Evolutionary conservation across 2,329 filamentous ascomycete species (phyloP), one percentile per base, ranked within the genome.

Genomic region (Apiospora marii): DNA sequence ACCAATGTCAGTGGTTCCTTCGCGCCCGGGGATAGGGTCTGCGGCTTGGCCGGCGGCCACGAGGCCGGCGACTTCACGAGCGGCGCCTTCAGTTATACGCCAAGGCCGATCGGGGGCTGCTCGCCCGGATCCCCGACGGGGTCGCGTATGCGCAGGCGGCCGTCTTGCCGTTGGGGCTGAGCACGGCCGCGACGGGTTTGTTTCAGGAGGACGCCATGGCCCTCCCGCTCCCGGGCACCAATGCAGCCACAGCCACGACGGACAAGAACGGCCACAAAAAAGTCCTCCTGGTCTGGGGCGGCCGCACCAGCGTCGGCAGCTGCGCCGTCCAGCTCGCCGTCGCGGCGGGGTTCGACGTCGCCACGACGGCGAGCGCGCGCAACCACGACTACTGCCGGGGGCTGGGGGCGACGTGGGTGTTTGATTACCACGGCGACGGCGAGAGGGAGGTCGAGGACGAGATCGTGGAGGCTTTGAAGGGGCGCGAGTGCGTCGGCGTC

Each of bases 291-390:
- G 51, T 73, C 43, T 73, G 72, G 72, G 72, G 72, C 53, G 87
- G 86, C 8, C 82, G 84, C 2, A 82, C 82, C 2, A 81, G 79
- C 24, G 84, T 86, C 3, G 84, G 85, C 1, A 80, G 80, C 73
- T 83, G 81, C 67, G 83, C 83, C 2, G 82, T 86, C 24, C 85
- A 86, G 72, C 79, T 86, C 3, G 79, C 81, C 37, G 76, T 79
- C 14, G 80, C 81, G 7, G 80, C 82, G 5, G 84, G 85, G 10
- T 84, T 83, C 69, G 78, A 82, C 30, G 84, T 86, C 22, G 74
- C 84, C 19, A 76, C 82, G 8, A 85, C 82, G 1, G 79, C 81
- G 0, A 82, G 81, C 0, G 76, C 79, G 13, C 81, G 79, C 69
- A 77, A 77, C 70, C 75, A 75, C 68, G 70, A 74, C 14, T 77